Base-by-base conservation (phyloP, 1,284 basidiomycete genomes). In the Leccinum fallax region DNA sequence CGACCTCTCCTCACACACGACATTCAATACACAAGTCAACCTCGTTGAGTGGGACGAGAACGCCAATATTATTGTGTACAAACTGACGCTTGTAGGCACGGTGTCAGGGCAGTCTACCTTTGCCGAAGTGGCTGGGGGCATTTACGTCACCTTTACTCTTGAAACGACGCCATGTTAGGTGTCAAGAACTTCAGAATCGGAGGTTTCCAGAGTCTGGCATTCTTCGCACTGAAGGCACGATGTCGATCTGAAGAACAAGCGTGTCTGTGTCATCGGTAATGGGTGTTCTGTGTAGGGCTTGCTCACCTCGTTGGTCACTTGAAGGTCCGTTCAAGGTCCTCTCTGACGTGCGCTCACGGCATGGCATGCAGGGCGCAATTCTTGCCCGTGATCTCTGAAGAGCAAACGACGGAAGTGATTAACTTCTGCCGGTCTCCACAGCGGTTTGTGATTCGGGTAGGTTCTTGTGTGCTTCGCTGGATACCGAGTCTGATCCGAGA, bases 241-340 rank as follows among this genome's bases (percentile, higher is more conserved):
- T 64, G 78, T 88, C 28, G 72, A 80, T 54, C 72, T 87, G 59
- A 82, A 80, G 19, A 19, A 19, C 11, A 86, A 87, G 71, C 76
- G 78, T 30, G 80, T 88, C 2, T 86, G 81, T 4, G 82, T 89
- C 16, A 82, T 89, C 67, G 88, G 87, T 21, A 87, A 87, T 66
- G 88, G 86, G 3, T 86, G 84, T 74, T 81, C 86, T 68, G 81
- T 79, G 85, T 82, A 71, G 71, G 78, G 78, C 60, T 52, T 65
- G 24, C 54, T 61, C 58, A 53, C n/a, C 43, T 62, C 68, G 51
- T 59, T 57, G 52, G 53, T 6, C 34, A 36, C 13, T 36, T 36
- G 13, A 36, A 15, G 34, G 34, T 36, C 34, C 34, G 34, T 0
- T 43, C 10, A 48, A 43, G 55, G 54, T 49, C 60, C 64, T 61